phyloP scores from a whole-genome alignment of 768 basidiomycete genomes.

The Lentinula raphanica region DNA sequence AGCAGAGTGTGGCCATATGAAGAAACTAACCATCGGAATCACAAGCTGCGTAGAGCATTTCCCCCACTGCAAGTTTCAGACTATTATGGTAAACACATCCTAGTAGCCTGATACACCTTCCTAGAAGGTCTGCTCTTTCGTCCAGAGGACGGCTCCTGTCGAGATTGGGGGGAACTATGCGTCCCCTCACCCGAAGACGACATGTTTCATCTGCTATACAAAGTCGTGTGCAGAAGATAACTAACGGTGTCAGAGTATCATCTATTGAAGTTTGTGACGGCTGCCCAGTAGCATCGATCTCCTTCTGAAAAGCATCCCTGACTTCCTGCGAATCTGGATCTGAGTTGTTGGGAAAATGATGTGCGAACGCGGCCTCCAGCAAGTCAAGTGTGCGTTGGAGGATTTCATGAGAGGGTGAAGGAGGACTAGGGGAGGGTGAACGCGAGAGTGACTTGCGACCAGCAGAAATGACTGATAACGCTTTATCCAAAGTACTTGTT shows the following conservation, averaged over 20 bases:
- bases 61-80: constrained; percentile 74
- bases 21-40: constrained; percentile 53
- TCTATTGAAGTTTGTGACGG: constrained; percentile 56
- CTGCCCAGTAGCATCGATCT: constrained; percentile 18
- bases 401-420: constrained; percentile 36
- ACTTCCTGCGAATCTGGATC: constrained; percentile 64
- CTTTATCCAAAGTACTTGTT: constrained; percentile 51
- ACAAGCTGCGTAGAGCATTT: constrained; percentile 81
- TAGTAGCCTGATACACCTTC: constrained; percentile 75
- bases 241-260: constrained; percentile 71
- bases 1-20: neutral
- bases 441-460: constrained; percentile 48
- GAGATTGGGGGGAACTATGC: constrained; percentile 71
- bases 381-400: constrained; percentile 64
- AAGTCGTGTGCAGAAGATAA: constrained; percentile 68
- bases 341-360: constrained; percentile 62
- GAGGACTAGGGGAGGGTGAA: constrained; percentile 37
- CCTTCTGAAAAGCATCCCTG: constrained; percentile 43
- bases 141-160: constrained; percentile 80
- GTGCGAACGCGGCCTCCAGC: constrained; percentile 50
- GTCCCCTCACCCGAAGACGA: constrained; percentile 52
- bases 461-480: constrained; percentile 48
- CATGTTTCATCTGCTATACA: constrained; percentile 59
- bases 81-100: constrained; percentile 66
- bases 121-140: constrained; percentile 65